Conservation (phyloP, 768 basidiomycete species). For the Leccinum subtestaceum region DNA sequence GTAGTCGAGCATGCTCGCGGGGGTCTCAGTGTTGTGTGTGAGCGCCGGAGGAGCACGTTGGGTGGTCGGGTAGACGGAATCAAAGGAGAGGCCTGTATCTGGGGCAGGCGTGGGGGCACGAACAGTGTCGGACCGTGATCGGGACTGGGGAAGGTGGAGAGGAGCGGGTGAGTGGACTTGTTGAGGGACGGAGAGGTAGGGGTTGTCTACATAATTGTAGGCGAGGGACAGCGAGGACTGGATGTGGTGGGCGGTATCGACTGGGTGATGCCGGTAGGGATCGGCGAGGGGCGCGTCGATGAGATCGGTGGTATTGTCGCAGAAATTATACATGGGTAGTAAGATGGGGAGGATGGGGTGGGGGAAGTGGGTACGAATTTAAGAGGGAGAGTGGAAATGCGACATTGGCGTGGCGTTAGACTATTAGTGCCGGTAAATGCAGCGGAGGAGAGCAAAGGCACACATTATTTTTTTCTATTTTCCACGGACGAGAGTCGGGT, state of each 20-base stretch:
- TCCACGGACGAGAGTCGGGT: conserved; percentile 5
- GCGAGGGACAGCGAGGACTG: conserved; percentile 4
- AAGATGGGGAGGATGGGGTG: background rate
- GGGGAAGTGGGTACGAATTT: background rate
- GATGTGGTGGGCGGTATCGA: background rate
- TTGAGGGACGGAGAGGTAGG: conserved; percentile 2
- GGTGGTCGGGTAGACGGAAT: conserved; percentile 10
- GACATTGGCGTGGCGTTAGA: conserved; percentile 1
- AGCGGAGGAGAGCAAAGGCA: background rate
- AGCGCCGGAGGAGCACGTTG: background rate
- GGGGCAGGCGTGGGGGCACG: conserved; percentile 9
- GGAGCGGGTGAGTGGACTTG: conserved; percentile 2
- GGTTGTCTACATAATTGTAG: conserved; percentile 16
- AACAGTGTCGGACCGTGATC: background rate
- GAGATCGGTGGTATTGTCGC: conserved; percentile 6
- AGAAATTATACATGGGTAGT: conserved; percentile 13
- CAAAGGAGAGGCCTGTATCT: conserved; percentile 5
- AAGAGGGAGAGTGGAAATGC: background rate
- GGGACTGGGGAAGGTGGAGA: background rate
- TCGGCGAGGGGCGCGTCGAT: conserved; percentile 7
- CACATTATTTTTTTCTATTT: background rate
- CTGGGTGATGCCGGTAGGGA: background rate
- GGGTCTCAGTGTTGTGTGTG: background rate
- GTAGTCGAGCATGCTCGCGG: conserved; percentile 19
- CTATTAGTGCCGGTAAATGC: background rate